phyloP scores from a whole-genome alignment of 768 basidiomycete species.

The Postia placenta region DNA sequence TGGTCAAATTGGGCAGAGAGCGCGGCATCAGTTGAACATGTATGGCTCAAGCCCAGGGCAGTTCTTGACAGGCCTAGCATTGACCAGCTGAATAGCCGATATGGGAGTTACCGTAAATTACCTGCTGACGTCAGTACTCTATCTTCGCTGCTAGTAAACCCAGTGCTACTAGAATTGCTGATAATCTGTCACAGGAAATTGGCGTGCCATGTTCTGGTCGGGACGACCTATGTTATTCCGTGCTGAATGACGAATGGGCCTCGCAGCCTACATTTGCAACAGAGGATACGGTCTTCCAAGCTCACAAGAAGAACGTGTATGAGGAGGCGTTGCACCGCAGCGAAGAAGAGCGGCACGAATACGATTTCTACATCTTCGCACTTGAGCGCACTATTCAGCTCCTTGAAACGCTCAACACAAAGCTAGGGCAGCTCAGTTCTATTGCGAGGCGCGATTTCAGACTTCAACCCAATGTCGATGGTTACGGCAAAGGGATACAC shows the following conservation, averaged over 20 bases:
- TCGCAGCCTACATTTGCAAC: constrained; percentile 94
- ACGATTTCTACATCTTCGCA: constrained; percentile 97
- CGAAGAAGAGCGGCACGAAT: constrained; percentile 98
- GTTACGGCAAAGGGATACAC: constrained; percentile 81
- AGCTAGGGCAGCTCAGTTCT: constrained; percentile 69
- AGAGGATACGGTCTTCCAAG: constrained; percentile 86
- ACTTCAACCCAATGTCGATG: constrained; percentile 84
- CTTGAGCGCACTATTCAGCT: constrained; percentile 85
- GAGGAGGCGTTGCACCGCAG: constrained; percentile 95
- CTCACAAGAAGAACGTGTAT: constrained; percentile 91
- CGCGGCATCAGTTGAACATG: constrained; percentile 21
- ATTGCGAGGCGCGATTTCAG: constrained; percentile 82
- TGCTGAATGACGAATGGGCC: constrained; percentile 98
- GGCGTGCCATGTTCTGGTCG: constrained; percentile 89
- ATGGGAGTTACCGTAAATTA: constrained; percentile 87
- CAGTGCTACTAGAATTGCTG: not conserved
- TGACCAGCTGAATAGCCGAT: constrained; percentile 62
- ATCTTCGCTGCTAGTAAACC: not conserved
- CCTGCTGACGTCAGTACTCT: constrained; percentile 60
- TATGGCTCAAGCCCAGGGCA: constrained; percentile 23
- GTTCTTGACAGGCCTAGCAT: constrained; percentile 40
- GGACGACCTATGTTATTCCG: constrained; percentile 94
- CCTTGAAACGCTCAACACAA: constrained; percentile 87
- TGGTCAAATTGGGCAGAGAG: constrained; percentile 70
- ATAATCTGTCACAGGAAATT: constrained; percentile 54